Conservation (phyloP, 177 flowering plant genomes). For the Tripterygium wilfordii region DNA sequence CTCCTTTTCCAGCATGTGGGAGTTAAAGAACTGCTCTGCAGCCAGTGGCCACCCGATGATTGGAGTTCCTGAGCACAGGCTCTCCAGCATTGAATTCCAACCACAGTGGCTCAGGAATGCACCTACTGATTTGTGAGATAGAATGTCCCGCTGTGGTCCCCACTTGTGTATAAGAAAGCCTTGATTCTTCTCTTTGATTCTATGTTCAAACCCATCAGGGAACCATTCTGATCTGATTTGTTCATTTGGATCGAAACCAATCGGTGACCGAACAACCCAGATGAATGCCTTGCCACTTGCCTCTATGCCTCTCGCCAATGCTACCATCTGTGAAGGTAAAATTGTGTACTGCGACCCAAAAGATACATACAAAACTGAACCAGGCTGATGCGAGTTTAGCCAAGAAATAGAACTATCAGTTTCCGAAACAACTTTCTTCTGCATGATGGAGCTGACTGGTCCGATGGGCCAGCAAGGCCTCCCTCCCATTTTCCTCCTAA, state of each 20-base stretch:
- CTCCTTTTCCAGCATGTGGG: conserved; percentile 15
- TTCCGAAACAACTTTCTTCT: conserved; percentile 7
- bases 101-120: conserved; percentile 25
- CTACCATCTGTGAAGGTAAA: conserved; percentile 31
- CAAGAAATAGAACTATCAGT: conserved; percentile 14
- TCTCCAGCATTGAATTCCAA: conserved; percentile 23
- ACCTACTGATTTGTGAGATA: conserved; percentile 15
- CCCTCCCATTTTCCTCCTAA: conserved; percentile 7
- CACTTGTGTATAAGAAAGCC: conserved; percentile 15
- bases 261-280: conserved; percentile 14
- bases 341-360: conserved; percentile 45
- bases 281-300: conserved; percentile 8
- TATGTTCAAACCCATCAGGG: conserved; percentile 21
- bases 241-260: conserved; percentile 3
- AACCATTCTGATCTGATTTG: conserved; percentile 19
- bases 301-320: conserved; percentile 26
- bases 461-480: conserved; percentile 19
- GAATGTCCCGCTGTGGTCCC: conserved; percentile 20
- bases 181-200: conserved; percentile 3
- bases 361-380: conserved; percentile 36
- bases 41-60: conserved; percentile 23
- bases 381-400: conserved; percentile 21
- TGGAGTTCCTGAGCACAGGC: conserved; percentile 17
- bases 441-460: conserved; percentile 8
- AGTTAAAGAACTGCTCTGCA: conserved; percentile 18